Conservation (phyloP, 495 filamentous ascomycete species). For the Tuber indicum region DNA sequence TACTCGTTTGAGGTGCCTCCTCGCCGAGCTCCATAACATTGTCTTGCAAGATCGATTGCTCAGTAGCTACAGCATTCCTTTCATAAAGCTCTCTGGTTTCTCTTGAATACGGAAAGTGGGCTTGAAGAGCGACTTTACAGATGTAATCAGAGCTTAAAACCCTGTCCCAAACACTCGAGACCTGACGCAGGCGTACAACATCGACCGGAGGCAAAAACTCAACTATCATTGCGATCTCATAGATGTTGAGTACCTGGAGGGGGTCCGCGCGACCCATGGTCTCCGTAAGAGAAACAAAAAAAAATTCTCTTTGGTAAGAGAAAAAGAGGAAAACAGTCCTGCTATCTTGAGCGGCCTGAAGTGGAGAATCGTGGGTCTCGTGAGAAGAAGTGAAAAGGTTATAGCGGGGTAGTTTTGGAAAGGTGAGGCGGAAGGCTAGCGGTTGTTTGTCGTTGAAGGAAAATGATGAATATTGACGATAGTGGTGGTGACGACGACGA, state of each 20-base stretch:
- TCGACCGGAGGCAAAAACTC: conserved; percentile 34
- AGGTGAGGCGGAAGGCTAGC: neutral
- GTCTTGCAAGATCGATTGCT: neutral
- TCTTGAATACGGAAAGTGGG: conserved; percentile 33
- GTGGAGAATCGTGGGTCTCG: neutral
- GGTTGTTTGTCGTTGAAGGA: conserved; percentile 3
- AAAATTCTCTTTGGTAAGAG: neutral
- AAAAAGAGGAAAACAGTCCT: neutral
- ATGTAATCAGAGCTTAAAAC: conserved; percentile 35
- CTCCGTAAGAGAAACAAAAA: neutral
- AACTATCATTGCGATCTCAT: conserved; percentile 36
- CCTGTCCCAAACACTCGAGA: conserved; percentile 32
- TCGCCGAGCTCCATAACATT: conserved; percentile 10
- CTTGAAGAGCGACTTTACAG: conserved; percentile 35
- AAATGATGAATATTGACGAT: conserved; percentile 4
- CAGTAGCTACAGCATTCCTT: conserved; percentile 29
- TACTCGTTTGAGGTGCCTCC: conserved; percentile 8
- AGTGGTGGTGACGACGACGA: neutral
- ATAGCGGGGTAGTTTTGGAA: neutral
- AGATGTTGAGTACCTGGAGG: conserved; percentile 28
- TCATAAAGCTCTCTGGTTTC: conserved; percentile 33
- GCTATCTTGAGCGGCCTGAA: neutral
- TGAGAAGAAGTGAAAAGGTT: neutral
- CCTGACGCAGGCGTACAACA: conserved; percentile 30
- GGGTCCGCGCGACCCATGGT: conserved; percentile 30